Base-by-base conservation (phyloP, 805 yeast species). In the Lipomyces chichibuensis region DNA sequence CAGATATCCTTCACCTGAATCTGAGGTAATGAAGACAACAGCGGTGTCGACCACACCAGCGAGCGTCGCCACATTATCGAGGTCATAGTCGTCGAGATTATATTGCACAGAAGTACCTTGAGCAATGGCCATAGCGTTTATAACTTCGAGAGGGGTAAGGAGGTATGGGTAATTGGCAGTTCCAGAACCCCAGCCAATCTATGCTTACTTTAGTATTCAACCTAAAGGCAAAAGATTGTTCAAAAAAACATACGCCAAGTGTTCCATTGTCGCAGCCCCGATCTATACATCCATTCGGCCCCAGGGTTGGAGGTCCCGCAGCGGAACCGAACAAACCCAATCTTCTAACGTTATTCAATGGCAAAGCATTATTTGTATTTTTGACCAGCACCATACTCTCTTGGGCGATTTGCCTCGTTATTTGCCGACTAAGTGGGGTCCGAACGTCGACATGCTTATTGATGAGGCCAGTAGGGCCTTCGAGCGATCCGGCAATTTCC, bases 101-200 rank as follows among this genome's bases (percentile, higher is more conserved):
- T 75, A 81, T 66, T 84, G 85, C 6, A 84, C 80, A 3, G 79
- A 76, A 73, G 84, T 82, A 8, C 83, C 84, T 59, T 79, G 75
- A 49, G 79, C 80, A 43, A 80, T 75, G 1, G 88, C 88, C 65
- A 80, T 79, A 43, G 77, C 76, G 3, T 83, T 78, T 52, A 87
- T 82, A 0, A 86, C 88, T 73, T 85, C 88, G 65, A 80, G 80
- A 0, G 90, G 89, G 0, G 88, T 83, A n/a, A 85, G 79, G 3
- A 85, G 84, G 73, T 78, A 84, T 2, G 88, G 87, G 55, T 84
- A 82, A 69, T 81, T 83, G 17, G 83, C 87, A 11, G 87, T 80
- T 0, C 88, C 86, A 3, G 90, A 86, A 0, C 90, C 91, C 87
- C 90, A 85, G 14, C 90, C 90, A 37, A 84, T 57, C 29, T 37